Percentiles rank a stretch among this genome's conserved stretches.
Conservation (phyloP, 2,329 filamentous ascomycete species). For the Fusarium torreyae region DNA sequence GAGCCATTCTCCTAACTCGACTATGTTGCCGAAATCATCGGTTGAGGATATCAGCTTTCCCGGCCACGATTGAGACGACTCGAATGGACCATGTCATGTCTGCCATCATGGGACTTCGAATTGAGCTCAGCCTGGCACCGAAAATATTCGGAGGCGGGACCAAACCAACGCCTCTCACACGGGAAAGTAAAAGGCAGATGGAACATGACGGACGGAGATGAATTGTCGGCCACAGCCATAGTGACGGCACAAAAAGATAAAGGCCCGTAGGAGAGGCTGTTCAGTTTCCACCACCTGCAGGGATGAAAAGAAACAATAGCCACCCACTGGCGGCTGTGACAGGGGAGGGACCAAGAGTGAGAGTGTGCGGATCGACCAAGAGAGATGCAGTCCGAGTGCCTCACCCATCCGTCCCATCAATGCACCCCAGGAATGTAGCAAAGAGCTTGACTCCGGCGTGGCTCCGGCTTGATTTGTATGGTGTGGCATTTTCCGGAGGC, state of each 20-base stretch:
- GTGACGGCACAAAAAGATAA: constrained; percentile 4
- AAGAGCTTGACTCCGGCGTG: constrained; percentile 31
- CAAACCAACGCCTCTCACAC: constrained; percentile 7
- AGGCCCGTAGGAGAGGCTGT: constrained; percentile 15
- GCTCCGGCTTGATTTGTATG: constrained; percentile 29
- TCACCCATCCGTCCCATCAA: constrained; percentile 32
- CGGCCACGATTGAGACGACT: constrained; percentile 20
- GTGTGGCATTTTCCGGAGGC: constrained; percentile 31
- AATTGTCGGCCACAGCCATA: constrained; percentile 19
- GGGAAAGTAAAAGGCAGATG: constrained; percentile 4
- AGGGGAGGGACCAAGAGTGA: constrained; percentile 22
- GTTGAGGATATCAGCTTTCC: constrained; percentile 14
- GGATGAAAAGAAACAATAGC: constrained; percentile 34
- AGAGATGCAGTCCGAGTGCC: constrained; percentile 21
- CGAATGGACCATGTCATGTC: constrained; percentile 16
- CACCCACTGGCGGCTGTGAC: constrained; percentile 24
- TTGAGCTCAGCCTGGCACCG: constrained; percentile 23
- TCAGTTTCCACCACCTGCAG: constrained; percentile 35
- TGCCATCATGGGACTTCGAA: constrained; percentile 19
- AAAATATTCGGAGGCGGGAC: constrained; percentile 40
- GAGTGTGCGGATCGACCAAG: constrained; percentile 29
- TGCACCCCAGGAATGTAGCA: constrained; percentile 39
- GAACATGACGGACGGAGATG: constrained; percentile 10
- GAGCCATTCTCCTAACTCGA: constrained; percentile 26
- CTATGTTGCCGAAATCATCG: constrained; percentile 27